Conservation (phyloP, 148 eudicot species). For the Mesembryanthemum crystallinum region DNA sequence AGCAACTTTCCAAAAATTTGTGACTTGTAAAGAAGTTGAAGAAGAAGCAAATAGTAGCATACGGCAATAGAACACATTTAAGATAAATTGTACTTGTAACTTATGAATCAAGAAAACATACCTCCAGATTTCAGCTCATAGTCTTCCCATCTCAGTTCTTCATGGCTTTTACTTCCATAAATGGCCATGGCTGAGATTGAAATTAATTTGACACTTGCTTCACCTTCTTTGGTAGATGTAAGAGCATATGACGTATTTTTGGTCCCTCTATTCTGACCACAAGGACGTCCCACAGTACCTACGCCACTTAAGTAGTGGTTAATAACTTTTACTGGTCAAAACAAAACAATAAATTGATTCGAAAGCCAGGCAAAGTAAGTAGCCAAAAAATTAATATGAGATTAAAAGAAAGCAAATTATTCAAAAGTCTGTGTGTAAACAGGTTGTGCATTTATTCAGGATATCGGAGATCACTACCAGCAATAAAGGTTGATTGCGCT, state of each 20-base stretch:
- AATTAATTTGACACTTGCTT: neutral
- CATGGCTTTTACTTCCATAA: constrained; percentile 44
- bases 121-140: constrained; percentile 33
- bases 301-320: constrained; percentile 10
- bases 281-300: constrained; percentile 27
- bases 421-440: neutral
- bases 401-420: neutral
- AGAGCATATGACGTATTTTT: constrained; percentile 18
- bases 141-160: constrained; percentile 52
- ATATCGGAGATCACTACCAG: neutral
- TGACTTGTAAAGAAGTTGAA: neutral
- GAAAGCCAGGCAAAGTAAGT: neutral
- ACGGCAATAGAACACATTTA: neutral
- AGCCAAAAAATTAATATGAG: neutral
- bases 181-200: constrained; percentile 43
- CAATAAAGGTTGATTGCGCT: constrained; percentile 24
- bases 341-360: neutral
- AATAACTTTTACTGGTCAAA: neutral
- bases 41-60: neutral
- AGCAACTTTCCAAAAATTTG: neutral
- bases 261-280: constrained; percentile 22
- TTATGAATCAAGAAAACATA: constrained; percentile 18
- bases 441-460: neutral
- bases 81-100: neutral
- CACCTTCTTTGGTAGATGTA: constrained; percentile 13